Conservation (phyloP, 1,284 basidiomycete species). For the Pseudozyma hubeiensis region DNA sequence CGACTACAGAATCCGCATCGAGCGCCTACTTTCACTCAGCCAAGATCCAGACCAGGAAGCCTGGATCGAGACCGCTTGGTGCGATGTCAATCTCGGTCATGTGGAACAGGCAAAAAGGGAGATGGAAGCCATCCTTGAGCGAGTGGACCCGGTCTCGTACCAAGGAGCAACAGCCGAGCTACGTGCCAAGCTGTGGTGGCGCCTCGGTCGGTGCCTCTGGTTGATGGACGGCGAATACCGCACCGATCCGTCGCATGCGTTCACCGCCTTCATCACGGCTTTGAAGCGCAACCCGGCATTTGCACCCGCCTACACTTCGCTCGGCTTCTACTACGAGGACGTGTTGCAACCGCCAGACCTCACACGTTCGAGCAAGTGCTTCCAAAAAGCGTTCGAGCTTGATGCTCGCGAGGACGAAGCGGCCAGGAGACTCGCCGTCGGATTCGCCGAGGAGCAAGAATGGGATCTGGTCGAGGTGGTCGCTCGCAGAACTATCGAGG, state of each 20-base stretch:
- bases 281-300: conserved; percentile 82
- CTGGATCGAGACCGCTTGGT: conserved; percentile 88
- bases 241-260: conserved; percentile 53
- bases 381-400: conserved; percentile 98
- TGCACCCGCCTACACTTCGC: conserved; percentile 91
- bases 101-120: conserved; percentile 73
- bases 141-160: conserved; percentile 71
- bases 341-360: conserved; percentile 80
- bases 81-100: conserved; percentile 75
- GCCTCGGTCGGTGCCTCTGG: conserved; percentile 84
- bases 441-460: conserved; percentile 90
- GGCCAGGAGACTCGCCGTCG: conserved; percentile 83
- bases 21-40: conserved; percentile 68
- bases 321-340: conserved; percentile 89
- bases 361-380: conserved; percentile 90
- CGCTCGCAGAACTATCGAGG: conserved; percentile 88
- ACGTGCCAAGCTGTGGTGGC: conserved; percentile 83
- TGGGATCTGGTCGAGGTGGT: conserved; percentile 97
- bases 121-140: conserved; percentile 75
- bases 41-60: conserved; percentile 75
- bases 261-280: conserved; percentile 81
- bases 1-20: conserved; percentile 64
- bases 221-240: conserved; percentile 74
- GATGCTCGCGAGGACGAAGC: conserved; percentile 89
- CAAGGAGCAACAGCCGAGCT: conserved; percentile 60